Evolutionary conservation across 805 yeast species (phyloP), one percentile per base, ranked within the genome.

Genomic region (Candida ortonii): DNA sequence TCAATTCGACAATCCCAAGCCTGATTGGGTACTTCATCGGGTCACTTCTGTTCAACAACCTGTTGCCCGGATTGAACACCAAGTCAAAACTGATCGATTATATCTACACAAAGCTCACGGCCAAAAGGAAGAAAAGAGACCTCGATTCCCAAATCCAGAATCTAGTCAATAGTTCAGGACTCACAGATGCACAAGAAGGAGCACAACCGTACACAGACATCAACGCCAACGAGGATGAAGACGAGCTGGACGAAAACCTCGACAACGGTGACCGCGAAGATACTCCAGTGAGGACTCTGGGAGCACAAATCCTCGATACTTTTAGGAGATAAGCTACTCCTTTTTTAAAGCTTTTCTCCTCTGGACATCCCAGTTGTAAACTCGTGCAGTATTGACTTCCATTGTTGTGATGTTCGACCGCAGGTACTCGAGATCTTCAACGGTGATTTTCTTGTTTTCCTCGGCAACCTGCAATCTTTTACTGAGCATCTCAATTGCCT

Each of bases 351-450:
- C 64, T 60, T 66, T 81, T 59, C 89, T 75, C 61, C 85, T 72
- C 53, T 81, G 84, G 7, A 85, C 90, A 55, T 84, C 94, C 89
- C 90, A 84, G 52, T 85, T 85, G 56, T 84, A 85, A 55, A 84
- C 70, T 46, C 98, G 73, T 1, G 98, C 97, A 12, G 95, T 87
- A 56, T 93, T 93, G 33, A 93, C 98, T 60, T 93, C 97, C 89
- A 93, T 86, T 3, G 97, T 90, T 11, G 98, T 93, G 43, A 90
- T 89, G 50, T 88, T 88, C 47, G 84, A 93, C 45, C 93, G 76
- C 42, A 81, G 68, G 47, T 79, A 88, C 52, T 85, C 95, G 41
- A 84, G 71, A 55, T 87, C 98, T 44, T 84, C 95, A 46, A 84
- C 77, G 22, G 94, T 82, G 27, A 70, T 66, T 16, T 62, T 56